Conservation (phyloP, 2,329 filamentous ascomycete genomes). For the Aspergillus neoniger region DNA sequence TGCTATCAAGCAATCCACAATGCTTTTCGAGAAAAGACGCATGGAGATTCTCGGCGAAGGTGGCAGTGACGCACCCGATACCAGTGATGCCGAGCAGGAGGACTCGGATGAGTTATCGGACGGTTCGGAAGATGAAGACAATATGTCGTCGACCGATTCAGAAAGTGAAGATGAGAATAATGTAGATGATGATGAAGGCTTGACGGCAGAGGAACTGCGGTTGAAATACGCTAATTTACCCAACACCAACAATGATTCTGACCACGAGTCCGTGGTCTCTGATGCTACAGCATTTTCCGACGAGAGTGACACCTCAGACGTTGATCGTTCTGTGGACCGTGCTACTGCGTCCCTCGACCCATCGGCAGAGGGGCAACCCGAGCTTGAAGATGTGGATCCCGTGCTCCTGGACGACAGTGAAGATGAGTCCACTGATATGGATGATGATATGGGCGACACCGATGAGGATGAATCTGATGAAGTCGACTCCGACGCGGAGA, state of each 20-base stretch:
- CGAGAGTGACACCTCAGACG: conserved; percentile 22
- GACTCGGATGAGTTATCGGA: conserved; percentile 53
- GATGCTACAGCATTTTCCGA: conserved; percentile 23
- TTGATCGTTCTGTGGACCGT: conserved; percentile 25
- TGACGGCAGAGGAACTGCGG: conserved; percentile 51
- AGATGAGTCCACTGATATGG: conserved; percentile 51
- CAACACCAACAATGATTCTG: conserved; percentile 23
- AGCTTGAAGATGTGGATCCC: conserved; percentile 48
- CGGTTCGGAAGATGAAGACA: conserved; percentile 56
- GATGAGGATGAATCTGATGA: conserved; percentile 54
- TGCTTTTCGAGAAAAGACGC: conserved; percentile 50
- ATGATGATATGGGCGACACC: conserved; percentile 51
- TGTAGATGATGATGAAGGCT: conserved; percentile 45
- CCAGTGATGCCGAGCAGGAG: conserved; percentile 54
- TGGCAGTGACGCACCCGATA: conserved; percentile 70
- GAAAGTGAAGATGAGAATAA: conserved; percentile 45
- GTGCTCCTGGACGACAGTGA: conserved; percentile 50
- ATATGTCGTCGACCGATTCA: conserved; percentile 50
- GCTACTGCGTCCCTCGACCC: conserved; percentile 20
- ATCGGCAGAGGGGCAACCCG: conserved; percentile 29
- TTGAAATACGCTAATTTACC: conserved; percentile 50
- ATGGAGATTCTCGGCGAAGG: conserved; percentile 52
- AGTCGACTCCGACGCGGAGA: conserved; percentile 49
- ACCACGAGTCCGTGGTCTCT: conserved; percentile 29
- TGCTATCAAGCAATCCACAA: conserved; percentile 54